phyloP scores from a whole-genome alignment of 1,284 basidiomycete genomes.

The Fomitopsis schrenkii region DNA sequence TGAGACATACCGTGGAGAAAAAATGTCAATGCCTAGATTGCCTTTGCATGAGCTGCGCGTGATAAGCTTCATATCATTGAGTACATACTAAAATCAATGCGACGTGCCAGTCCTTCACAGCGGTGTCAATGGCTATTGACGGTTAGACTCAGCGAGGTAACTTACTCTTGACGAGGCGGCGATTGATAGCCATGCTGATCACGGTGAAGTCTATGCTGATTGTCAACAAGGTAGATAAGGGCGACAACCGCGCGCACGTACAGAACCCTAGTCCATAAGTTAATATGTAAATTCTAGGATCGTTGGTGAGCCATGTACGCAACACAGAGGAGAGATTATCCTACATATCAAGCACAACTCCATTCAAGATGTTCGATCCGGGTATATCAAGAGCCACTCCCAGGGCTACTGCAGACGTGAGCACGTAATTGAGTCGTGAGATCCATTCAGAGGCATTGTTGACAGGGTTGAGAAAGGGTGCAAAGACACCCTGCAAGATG shows the following conservation, averaged over 20 bases:
- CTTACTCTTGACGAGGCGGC: conserved; percentile 56
- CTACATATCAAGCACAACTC: conserved; percentile 60
- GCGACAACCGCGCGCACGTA: conserved; percentile 25
- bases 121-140: conserved; percentile 3
- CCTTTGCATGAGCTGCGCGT: conserved; percentile 4
- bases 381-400: conserved; percentile 53
- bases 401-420: conserved; percentile 60
- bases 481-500: conserved; percentile 52
- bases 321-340: conserved; percentile 23
- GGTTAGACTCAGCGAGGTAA: conserved; percentile 2
- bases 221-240: conserved; percentile 3
- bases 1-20: conserved; percentile 57
- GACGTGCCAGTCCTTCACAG: conserved; percentile 45
- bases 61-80: background rate
- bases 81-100: conserved; percentile 72
- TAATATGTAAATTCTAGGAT: conserved; percentile 53
- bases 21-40: conserved; percentile 64
- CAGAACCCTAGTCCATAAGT: conserved; percentile 67
- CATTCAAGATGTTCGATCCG: conserved; percentile 49
- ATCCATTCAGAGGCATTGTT: conserved; percentile 78
- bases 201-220: conserved; percentile 57
- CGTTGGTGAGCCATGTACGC: too few relatives aligned
- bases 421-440: conserved; percentile 66
- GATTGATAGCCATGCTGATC: conserved; percentile 48
- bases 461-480: conserved; percentile 69